These are phyloP conservation scores for Candida ascalaphidarum DNA, from an alignment of 805 yeast genomes.

Conservation along the genomic window DNA sequence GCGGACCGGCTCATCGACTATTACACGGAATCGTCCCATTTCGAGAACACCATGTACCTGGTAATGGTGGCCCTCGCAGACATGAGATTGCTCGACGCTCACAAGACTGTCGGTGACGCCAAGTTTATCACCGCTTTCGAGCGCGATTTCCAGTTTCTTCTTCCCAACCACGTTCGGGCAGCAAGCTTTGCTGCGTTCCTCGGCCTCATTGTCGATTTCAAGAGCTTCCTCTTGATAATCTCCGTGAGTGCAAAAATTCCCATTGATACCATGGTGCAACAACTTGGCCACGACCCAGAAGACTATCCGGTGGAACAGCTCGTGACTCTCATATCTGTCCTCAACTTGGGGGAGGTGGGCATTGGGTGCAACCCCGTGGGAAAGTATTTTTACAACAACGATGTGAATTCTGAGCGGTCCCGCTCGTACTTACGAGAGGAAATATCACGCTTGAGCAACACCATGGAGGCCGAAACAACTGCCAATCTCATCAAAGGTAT, in stretches of 20 bases:
- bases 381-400: slow-evolving; percentile 16
- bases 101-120: slow-evolving; percentile 1
- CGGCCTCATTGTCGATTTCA: slow-evolving; percentile 18
- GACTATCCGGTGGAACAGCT: slow-evolving; percentile 6
- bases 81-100: slow-evolving; percentile 11
- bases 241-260: slow-evolving; percentile 16
- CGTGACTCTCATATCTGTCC: slow-evolving; percentile 14
- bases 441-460: slow-evolving; percentile 6
- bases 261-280: slow-evolving; percentile 11
- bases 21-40: too few species aligned
- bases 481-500: slow-evolving; percentile 19
- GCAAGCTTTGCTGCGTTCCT: slow-evolving; percentile 13
- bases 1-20: slow-evolving; percentile 11
- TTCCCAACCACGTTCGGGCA: slow-evolving; percentile 2
- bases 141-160: slow-evolving; percentile 7
- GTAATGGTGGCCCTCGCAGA: slow-evolving; percentile 13
- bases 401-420: slow-evolving; percentile 1
- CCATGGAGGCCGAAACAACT: slow-evolving; percentile 12
- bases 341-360: slow-evolving; percentile 19
- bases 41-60: slow-evolving; percentile 1
- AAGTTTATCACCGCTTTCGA: slow-evolving; percentile 4
- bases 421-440: slow-evolving; percentile 4
- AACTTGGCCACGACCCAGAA: slow-evolving; percentile 16
- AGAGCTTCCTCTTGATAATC: slow-evolving; percentile 20
- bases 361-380: slow-evolving; percentile 16